These are phyloP conservation scores for Stylonectria norvegica DNA, from an alignment of 2,329 filamentous ascomycete species.

Conservation along the genomic window DNA sequence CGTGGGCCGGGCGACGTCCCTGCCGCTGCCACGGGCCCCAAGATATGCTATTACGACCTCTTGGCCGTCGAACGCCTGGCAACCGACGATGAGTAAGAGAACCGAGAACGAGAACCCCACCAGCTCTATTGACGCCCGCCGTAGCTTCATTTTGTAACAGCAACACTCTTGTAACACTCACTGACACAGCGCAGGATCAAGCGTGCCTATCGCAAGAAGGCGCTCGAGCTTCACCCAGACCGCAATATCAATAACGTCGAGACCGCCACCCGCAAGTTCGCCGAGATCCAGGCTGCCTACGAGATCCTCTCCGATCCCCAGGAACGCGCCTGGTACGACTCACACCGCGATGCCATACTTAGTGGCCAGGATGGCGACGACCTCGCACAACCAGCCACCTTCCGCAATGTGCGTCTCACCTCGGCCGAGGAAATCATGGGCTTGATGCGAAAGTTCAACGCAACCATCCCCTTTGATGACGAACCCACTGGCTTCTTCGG, in stretches of 20 bases:
- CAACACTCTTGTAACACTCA: not conserved
- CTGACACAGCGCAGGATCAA: conserved; percentile 63
- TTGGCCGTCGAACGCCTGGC: conserved; percentile 70
- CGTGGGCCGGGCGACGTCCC: conserved; percentile 58
- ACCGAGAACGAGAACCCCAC: too few relatives aligned
- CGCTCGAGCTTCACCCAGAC: conserved; percentile 91
- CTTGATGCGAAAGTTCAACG: conserved; percentile 77
- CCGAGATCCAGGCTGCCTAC: conserved; percentile 89
- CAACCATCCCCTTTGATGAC: conserved; percentile 75
- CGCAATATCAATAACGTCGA: conserved; percentile 86
- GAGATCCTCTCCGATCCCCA: conserved; percentile 95
- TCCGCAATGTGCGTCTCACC: conserved; percentile 69
- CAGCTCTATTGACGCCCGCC: too few relatives aligned
- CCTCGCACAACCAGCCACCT: conserved; percentile 54
- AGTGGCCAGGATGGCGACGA: conserved; percentile 54
- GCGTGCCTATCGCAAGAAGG: conserved; percentile 86
- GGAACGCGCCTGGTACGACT: conserved; percentile 96
- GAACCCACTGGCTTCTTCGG: conserved; percentile 81
- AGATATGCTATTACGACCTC: conserved; percentile 83
- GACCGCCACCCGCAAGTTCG: conserved; percentile 78
- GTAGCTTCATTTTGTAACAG: not conserved
- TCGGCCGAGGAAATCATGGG: conserved; percentile 74
- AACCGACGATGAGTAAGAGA: conserved; percentile 80
- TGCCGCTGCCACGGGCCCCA: conserved; percentile 41
- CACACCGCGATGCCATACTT: conserved; percentile 82